phyloP scores from a whole-genome alignment of 1,284 basidiomycete genomes.

The Bondarzewia mesenterica region DNA sequence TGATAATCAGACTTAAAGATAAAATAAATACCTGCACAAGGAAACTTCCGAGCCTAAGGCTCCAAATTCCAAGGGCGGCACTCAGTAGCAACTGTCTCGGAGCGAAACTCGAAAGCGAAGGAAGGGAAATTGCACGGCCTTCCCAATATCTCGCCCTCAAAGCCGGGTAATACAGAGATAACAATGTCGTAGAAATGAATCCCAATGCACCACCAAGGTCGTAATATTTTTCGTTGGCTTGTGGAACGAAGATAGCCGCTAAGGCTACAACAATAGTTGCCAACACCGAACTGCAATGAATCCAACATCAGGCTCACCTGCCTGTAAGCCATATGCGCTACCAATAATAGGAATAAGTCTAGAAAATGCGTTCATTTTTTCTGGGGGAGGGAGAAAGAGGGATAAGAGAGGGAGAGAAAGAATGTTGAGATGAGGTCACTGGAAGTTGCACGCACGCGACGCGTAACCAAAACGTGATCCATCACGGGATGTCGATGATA shows the following conservation, averaged over 20 bases:
- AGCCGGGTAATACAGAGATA: slow-evolving; percentile 56
- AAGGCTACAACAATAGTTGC: too few species aligned
- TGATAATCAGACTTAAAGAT: too few species aligned
- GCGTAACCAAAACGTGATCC: too few species aligned
- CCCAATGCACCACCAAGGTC: slow-evolving; percentile 57
- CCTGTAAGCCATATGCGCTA: slow-evolving; percentile 31
- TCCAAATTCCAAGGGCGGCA: slow-evolving; percentile 53
- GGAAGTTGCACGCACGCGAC: too few species aligned
- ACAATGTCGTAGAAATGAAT: slow-evolving; percentile 55
- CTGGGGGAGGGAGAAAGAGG: too few species aligned
- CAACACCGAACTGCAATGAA: too few species aligned
- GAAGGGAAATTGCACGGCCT: slow-evolving; percentile 27
- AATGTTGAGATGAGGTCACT: too few species aligned
- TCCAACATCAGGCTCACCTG: slow-evolving; percentile 24
- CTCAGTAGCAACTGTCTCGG: slow-evolving; percentile 54
- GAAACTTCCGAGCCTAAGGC: slow-evolving; percentile 54
- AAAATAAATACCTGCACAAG: slow-evolving; percentile 39
- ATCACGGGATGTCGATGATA: too few species aligned
- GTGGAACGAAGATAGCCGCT: slow-evolving; percentile 49
- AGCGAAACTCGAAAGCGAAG: slow-evolving; percentile 42
- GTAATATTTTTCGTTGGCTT: slow-evolving; percentile 47
- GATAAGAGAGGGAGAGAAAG: too few species aligned
- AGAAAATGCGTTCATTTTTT: slow-evolving; percentile 34
- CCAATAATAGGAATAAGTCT: slow-evolving; percentile 26
- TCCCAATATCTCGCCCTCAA: slow-evolving; percentile 41